These are phyloP conservation scores for Dryas drummondii DNA, from an alignment of 306 rosid species.

Conservation along the genomic window DNA sequence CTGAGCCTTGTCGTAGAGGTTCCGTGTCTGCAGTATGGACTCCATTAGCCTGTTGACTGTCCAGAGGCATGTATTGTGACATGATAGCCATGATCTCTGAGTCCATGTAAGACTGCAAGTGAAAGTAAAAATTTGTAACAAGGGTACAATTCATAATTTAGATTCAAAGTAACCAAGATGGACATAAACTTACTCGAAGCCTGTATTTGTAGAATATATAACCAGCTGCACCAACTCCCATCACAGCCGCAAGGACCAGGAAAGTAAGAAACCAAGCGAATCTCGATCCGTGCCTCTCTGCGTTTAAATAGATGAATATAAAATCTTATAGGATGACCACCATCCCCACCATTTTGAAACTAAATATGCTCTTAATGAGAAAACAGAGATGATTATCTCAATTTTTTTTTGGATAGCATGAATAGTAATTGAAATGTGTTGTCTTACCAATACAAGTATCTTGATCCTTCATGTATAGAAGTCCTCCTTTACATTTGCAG, in stretches of 20 bases:
- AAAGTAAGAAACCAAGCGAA: slow-evolving; percentile 50
- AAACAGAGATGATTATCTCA: no score
- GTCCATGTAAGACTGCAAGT: slow-evolving; percentile 86
- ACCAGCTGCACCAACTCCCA: slow-evolving; percentile 60
- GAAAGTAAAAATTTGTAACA: neutral
- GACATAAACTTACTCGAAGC: slow-evolving; percentile 62
- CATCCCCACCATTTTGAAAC: neutral
- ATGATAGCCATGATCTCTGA: slow-evolving; percentile 94
- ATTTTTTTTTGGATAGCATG: no score
- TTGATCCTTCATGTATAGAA: slow-evolving; percentile 46
- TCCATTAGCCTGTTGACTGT: slow-evolving; percentile 52
- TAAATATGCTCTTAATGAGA: no score
- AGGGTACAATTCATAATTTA: slow-evolving; percentile 4
- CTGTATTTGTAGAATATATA: slow-evolving; percentile 92
- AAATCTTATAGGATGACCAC: neutral
- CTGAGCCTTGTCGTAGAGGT: slow-evolving; percentile 56
- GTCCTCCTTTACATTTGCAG: slow-evolving; percentile 49
- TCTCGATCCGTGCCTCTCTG: slow-evolving; percentile 76
- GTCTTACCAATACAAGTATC: slow-evolving; percentile 54
- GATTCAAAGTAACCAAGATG: neutral
- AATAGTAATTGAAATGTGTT: neutral
- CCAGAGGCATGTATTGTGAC: slow-evolving; percentile 98
- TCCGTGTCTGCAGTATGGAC: slow-evolving; percentile 58
- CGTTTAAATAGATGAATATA: slow-evolving; percentile 12
- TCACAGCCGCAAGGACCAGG: slow-evolving; percentile 59